These are phyloP conservation scores for Penicillium manginii DNA, from an alignment of 495 filamentous ascomycete genomes.

Conservation along the genomic window DNA sequence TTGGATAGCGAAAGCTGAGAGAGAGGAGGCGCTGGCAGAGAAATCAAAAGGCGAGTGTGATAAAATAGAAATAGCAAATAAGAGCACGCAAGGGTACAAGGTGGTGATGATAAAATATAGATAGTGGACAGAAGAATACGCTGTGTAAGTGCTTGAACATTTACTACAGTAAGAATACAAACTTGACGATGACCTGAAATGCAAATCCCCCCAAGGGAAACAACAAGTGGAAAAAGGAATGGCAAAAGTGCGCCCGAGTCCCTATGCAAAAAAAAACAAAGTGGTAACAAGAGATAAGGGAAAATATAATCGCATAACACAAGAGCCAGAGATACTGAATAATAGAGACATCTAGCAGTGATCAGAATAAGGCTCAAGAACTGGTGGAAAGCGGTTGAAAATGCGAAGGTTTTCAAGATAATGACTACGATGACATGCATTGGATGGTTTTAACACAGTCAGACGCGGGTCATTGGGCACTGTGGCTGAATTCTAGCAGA, in stretches of 20 bases:
- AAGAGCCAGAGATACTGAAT: not conserved
- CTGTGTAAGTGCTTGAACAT: constrained; percentile 20
- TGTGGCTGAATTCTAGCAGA: too few relatives aligned
- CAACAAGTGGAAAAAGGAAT: constrained; percentile 26
- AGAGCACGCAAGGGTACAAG: constrained; percentile 34
- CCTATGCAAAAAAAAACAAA: constrained; percentile 36
- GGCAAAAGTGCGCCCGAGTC: constrained; percentile 43
- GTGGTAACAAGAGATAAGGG: constrained; percentile 13
- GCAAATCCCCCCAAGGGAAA: constrained; percentile 39
- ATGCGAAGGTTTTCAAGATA: too few relatives aligned
- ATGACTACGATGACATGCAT: too few relatives aligned
- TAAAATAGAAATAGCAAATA: constrained; percentile 19
- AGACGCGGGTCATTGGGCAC: too few relatives aligned
- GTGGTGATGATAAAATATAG: constrained; percentile 30
- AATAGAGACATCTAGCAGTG: constrained; percentile 11
- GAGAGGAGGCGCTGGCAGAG: constrained; percentile 16
- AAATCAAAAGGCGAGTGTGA: constrained; percentile 9
- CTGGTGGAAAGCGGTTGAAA: too few relatives aligned
- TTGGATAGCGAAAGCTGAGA: not conserved
- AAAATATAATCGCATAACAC: constrained; percentile 10
- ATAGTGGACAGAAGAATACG: constrained; percentile 34
- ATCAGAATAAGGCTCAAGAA: too few relatives aligned
- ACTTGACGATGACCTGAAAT: too few relatives aligned
- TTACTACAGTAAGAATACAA: constrained; percentile 34
- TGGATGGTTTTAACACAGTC: too few relatives aligned